Conservation (phyloP, 345 rosid species). For the Citrus glauca region DNA sequence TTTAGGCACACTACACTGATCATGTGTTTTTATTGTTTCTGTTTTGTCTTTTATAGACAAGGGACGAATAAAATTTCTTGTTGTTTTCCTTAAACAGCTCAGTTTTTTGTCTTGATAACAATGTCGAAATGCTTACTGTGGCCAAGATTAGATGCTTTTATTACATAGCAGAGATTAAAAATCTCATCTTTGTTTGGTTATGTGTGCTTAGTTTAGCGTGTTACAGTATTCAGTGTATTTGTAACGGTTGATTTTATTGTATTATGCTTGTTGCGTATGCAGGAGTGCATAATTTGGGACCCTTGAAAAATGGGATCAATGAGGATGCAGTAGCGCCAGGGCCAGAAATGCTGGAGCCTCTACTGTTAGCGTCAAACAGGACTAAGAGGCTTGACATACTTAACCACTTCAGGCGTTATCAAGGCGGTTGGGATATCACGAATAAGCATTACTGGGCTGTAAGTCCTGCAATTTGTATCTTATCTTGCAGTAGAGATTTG, state of each 20-base stretch:
- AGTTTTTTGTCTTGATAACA: neutral
- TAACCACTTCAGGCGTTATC: slow-evolving; percentile 55
- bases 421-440: slow-evolving; percentile 86
- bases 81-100: neutral
- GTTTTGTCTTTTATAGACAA: neutral
- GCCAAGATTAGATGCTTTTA: neutral
- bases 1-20: neutral
- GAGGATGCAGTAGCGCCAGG: slow-evolving; percentile 54
- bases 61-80: neutral
- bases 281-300: slow-evolving; percentile 55
- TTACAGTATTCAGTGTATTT: neutral
- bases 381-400: slow-evolving; percentile 89
- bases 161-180: neutral
- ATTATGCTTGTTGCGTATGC: slow-evolving; percentile 11
- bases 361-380: slow-evolving; percentile 71
- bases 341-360: slow-evolving; percentile 35
- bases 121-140: neutral
- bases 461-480: slow-evolving; percentile 27
- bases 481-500: neutral
- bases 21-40: neutral
- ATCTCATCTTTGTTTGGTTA: neutral
- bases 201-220: neutral
- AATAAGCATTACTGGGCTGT: slow-evolving; percentile 93
- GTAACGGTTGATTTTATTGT: neutral
- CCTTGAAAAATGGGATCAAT: slow-evolving; percentile 51